Percentiles rank a stretch among this genome's conserved stretches.
Conservation (phyloP, 768 basidiomycete genomes). For the Mycena vitilis region DNA sequence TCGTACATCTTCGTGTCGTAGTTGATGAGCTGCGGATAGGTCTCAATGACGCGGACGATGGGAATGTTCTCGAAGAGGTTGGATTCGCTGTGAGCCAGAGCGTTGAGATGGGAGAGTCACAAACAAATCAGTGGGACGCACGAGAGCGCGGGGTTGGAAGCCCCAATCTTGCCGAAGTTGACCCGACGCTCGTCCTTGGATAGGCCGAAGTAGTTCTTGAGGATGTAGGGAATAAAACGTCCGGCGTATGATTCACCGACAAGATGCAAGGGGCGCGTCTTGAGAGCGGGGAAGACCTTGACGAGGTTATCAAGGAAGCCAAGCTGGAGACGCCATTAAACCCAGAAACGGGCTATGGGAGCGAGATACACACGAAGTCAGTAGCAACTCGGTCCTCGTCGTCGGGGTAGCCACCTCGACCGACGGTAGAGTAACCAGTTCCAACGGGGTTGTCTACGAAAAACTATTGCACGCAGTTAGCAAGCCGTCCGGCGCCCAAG, state of each 20-base stretch:
- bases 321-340: constrained; percentile 53
- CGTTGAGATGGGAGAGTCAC: not conserved
- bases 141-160: constrained; percentile 26
- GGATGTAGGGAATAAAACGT: constrained; percentile 61
- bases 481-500: not conserved
- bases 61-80: constrained; percentile 25
- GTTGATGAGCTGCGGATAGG: constrained; percentile 79
- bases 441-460: constrained; percentile 62
- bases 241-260: constrained; percentile 23
- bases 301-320: constrained; percentile 58
- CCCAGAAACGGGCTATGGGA: constrained; percentile 42
- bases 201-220: constrained; percentile 56
- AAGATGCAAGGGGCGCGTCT: constrained; percentile 14
- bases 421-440: constrained; percentile 19
- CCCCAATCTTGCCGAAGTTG: constrained; percentile 19
- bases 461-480: constrained; percentile 31
- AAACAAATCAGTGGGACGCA: not conserved
- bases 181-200: constrained; percentile 36
- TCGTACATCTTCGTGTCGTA: constrained; percentile 74
- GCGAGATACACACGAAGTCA: constrained; percentile 51
- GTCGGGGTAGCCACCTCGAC: constrained; percentile 39
- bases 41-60: constrained; percentile 56
- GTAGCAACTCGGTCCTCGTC: constrained; percentile 47
- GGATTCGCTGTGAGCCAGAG: not conserved
- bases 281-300: constrained; percentile 41